Base-by-base conservation (phyloP, 805 yeast species). In the Hanseniaspora occidentalis region DNA sequence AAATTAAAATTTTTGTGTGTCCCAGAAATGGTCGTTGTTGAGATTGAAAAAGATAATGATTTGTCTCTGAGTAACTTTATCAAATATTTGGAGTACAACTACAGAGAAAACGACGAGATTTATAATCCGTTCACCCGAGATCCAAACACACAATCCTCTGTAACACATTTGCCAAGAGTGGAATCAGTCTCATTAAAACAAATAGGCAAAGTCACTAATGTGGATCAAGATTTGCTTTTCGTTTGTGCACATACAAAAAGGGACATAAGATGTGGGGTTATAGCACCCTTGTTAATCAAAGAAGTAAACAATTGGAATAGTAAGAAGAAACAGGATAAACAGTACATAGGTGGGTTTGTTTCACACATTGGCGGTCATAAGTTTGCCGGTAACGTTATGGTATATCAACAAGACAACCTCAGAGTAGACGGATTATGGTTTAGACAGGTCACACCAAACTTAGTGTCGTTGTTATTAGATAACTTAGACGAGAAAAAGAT, bases 351-450 rank as follows among this genome's bases (percentile, higher is more conserved):
- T 25, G 86, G 84, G 0, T 51, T 71, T 6, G 64, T 80, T 0
- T 77, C 88, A 10, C 95, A 84, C 55, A 65, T 84, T 31, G 94
- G 95, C 1, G 95, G 95, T 0, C 95, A 84, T 54, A 83, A 58
- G 2, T 84, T 74, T 57, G 95, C 95, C 1, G 95, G 94, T 0
- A 84, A 84, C 51, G 74, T 84, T 11, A 61, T 83, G 2, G 69
- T 71, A 38, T 75, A 77, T 46, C 64, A 65, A 37, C 56, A 54
- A 9, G 53, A 60, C 24, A 70, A 74, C 1, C 17, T 47, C 3
- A 34, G 44, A 10, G 40, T 39, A 2, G 64, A 65, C 36, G 56
- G 65, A 13, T 57, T 78, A 2, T 84, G 94, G 94, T 84, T 83
- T 53, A 92, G 94, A 0, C 64, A 84, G 39, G 85, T 84, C 2